Evolutionary conservation across 2,329 filamentous ascomycete species (phyloP).

Genomic region (Chalaropsis thielavioides): DNA sequence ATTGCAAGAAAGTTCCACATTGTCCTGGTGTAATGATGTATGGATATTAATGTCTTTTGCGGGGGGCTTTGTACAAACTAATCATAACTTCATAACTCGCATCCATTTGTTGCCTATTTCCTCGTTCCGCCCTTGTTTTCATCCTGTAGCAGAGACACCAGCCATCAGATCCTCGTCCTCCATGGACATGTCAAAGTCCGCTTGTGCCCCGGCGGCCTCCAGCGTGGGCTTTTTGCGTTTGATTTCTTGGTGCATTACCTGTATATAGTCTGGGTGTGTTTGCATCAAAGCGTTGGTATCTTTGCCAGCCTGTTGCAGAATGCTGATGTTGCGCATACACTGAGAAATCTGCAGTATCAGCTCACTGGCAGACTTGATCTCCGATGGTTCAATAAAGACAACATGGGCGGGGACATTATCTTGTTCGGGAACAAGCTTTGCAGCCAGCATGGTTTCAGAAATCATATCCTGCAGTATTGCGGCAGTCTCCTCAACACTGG

Average conservation of each 20-base stretch:
- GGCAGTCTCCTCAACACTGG: conserved; percentile 31
- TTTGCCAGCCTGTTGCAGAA: conserved; percentile 34
- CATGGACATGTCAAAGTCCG: conserved; percentile 32
- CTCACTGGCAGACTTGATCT: conserved; percentile 17
- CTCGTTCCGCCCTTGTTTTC: background rate
- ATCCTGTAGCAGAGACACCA: conserved; percentile 22
- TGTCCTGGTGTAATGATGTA: background rate
- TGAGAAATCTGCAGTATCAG: conserved; percentile 31
- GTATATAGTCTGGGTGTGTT: conserved; percentile 43
- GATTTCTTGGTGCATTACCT: conserved; percentile 32
- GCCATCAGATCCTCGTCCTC: conserved; percentile 51
- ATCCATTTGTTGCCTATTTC: background rate
- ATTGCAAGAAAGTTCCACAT: no score
- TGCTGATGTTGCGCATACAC: conserved; percentile 30
- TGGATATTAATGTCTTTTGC: background rate
- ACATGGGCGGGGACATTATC: conserved; percentile 33
- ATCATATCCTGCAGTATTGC: conserved; percentile 42
- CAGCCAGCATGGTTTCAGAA: conserved; percentile 36
- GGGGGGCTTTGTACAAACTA: background rate
- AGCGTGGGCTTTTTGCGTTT: conserved; percentile 23
- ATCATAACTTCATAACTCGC: background rate
- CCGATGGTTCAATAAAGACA: conserved; percentile 32
- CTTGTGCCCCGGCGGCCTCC: conserved; percentile 29
- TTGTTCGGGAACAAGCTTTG: conserved; percentile 33
- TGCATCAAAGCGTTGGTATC: conserved; percentile 40